Base-by-base conservation (phyloP, 805 yeast genomes). In the Starmerella bombi region DNA sequence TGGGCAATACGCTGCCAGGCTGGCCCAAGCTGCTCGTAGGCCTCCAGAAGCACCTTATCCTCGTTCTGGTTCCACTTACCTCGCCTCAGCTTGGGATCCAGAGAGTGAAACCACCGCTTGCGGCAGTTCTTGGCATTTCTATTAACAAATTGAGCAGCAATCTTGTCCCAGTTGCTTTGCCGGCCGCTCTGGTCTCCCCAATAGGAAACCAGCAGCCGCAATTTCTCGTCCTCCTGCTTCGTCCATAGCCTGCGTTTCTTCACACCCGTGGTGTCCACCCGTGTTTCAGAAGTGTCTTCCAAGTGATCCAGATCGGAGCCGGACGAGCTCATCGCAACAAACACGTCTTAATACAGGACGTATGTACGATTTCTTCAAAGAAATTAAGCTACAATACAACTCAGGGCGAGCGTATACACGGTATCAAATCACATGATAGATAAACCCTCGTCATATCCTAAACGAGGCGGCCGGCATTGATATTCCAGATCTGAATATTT, bases 31-130 rank as follows among this genome's bases (percentile, higher is more conserved):
- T 66, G 69, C 36, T 70, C 63, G 56, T 71, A 80, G 2, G 91
- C 84, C 38, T 67, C 65, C 18, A 78, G 54, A 28, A 86, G 64
- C 29, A 65, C 62, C 27, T 69, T 69, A 60, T 86, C 96, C 57
- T 86, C 96, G 31, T 70, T 79, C 12, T 68, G 58, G 1, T 91
- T 80, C 96, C 96, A 86, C 54, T 75, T 74, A 1, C 96, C 96
- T 49, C 82, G 80, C 41, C 75, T 71, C 45, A 86, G 63, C 43
- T 67, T 72, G 2, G 96, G 96, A 58, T 84, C 91, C 31, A 86
- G 60, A 1, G 94, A 82, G 47, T 78, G 79, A 15, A 73, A 64
- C 96, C 96, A 86, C 43, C 96, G 63, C 58, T 84, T 85, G 27
- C 84, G 70, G 55, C 94, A 80, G 56, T 84, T 93, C 52, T 80